Conservation (phyloP, 2,329 filamentous ascomycete genomes). For the Ophiostoma montium region DNA sequence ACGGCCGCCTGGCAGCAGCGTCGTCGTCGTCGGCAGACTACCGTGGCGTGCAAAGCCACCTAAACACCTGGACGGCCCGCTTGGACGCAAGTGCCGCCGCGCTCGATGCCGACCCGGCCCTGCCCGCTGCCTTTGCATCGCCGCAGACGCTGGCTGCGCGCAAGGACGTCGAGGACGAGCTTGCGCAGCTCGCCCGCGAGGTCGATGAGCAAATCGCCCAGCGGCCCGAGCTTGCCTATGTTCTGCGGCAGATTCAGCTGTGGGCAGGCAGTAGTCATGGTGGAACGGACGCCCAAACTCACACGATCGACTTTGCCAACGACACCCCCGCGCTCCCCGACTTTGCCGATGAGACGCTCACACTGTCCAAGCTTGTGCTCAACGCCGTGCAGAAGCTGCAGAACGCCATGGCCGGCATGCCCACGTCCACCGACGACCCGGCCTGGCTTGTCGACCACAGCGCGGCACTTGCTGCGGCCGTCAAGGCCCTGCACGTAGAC, state of each 20-base stretch:
- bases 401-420: conserved; percentile 38
- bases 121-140: conserved; percentile 39
- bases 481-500: conserved; percentile 44
- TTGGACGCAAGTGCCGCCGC: conserved; percentile 7
- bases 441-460: conserved; percentile 48
- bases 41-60: conserved; percentile 25
- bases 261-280: conserved; percentile 33
- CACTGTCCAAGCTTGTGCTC: conserved; percentile 59
- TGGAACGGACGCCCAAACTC: too few relatives aligned
- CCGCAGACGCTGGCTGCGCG: conserved; percentile 22
- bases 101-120: conserved; percentile 23
- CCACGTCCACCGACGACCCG: conserved; percentile 43
- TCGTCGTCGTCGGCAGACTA: conserved; percentile 40
- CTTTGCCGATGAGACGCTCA: conserved; percentile 46
- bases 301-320: neutral
- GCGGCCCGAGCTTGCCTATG: conserved; percentile 47
- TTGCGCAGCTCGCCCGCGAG: conserved; percentile 25
- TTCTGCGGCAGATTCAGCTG: conserved; percentile 48
- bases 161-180: conserved; percentile 21
- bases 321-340: conserved; percentile 18
- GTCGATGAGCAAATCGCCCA: conserved; percentile 29
- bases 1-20: conserved; percentile 54
- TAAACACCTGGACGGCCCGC: conserved; percentile 33
- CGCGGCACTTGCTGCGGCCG: conserved; percentile 34
- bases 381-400: conserved; percentile 64